Percentiles rank a stretch among this genome's conserved stretches.
Conservation (phyloP, 2,329 filamentous ascomycete species). For the Xylariaceae sp. region DNA sequence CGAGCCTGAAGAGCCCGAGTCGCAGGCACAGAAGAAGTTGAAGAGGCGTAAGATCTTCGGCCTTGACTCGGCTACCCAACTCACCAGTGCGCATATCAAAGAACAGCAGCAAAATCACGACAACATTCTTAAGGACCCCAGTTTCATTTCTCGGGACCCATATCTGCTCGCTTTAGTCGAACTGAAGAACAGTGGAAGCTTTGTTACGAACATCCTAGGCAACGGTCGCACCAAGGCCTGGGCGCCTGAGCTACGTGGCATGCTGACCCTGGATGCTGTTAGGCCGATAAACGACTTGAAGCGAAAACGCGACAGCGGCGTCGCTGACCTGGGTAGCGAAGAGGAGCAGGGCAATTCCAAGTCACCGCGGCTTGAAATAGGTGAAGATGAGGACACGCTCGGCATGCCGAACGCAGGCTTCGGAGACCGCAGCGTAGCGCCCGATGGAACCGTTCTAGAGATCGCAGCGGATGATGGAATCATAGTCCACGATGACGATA, state of each 20-base stretch:
- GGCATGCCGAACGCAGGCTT: slow-evolving; percentile 48
- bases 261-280: slow-evolving; percentile 82
- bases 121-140: slow-evolving; percentile 76
- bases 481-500: slow-evolving; percentile 44
- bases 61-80: slow-evolving; percentile 75
- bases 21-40: slow-evolving; percentile 68
- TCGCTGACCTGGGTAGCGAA: slow-evolving; percentile 72
- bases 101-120: slow-evolving; percentile 81
- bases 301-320: slow-evolving; percentile 85
- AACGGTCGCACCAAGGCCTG: slow-evolving; percentile 73
- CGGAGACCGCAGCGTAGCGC: slow-evolving; percentile 50
- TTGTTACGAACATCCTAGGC: slow-evolving; percentile 81
- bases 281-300: slow-evolving; percentile 77
- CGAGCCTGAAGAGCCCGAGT: slow-evolving; percentile 55
- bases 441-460: slow-evolving; percentile 61
- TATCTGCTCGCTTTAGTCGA: slow-evolving; percentile 83
- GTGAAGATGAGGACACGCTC: slow-evolving; percentile 58
- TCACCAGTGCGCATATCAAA: slow-evolving; percentile 74
- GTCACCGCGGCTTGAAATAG: slow-evolving; percentile 65
- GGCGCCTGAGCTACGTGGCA: slow-evolving; percentile 89
- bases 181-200: slow-evolving; percentile 86
- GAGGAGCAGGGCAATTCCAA: slow-evolving; percentile 60
- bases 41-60: slow-evolving; percentile 78
- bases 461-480: slow-evolving; percentile 54
- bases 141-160: slow-evolving; percentile 82